Evolutionary conservation across 2,329 filamentous ascomycete species (phyloP), one percentile per base, ranked within the genome.

Genomic region (Talaromyces sp.): DNA sequence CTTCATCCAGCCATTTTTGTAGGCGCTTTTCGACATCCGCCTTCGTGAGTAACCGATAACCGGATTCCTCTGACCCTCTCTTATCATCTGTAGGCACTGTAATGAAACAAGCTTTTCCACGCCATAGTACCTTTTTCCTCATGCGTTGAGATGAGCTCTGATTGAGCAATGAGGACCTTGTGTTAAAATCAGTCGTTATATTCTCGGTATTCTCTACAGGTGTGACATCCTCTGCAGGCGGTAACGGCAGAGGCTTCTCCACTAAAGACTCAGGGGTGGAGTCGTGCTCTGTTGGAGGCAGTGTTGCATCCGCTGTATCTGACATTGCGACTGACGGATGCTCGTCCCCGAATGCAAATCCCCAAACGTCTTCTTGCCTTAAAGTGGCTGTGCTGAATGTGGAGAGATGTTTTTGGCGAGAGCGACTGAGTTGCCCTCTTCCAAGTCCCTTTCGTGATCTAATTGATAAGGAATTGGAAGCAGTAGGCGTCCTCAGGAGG

Each of bases 121-220:
- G 87, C 87, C 88, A 91, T 46, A 81, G 80, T 2, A 92, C 78
- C 73, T 87, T 89, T 70, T 89, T 91, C 74, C 82, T 89, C n/a
- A 68, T 67, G 56, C 74, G 68, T 21, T 70, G 66, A 46, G 70
- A 70, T 10, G 71, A 66, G 45, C 61, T 40, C 63, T 64, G 25
- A 61, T 62, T 50, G 56, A 61, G 48, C 54, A 59, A 37, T 8
- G 17, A 22, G 39, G 61, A 60, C 31, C 52, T 17, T 9, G 63
- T 40, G 60, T 64, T 35, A 60, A 17, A 2, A 9, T 45, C 50
- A 36, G 11, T 21, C 33, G 40, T 31, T 41, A 36, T 6, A 36
- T 5, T 37, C 28, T 56, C 45, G 25, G 22, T n/a, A 37, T 45
- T 46, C 6, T 41, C 53, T 11, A 28, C 10, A 1, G 19, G 4